Percentiles rank a stretch among this genome's conserved stretches.
These are phyloP conservation scores for Ochromonadaceae sp. DNA, from an alignment of 352 stramenopile genomes.

Conservation along the genomic window DNA sequence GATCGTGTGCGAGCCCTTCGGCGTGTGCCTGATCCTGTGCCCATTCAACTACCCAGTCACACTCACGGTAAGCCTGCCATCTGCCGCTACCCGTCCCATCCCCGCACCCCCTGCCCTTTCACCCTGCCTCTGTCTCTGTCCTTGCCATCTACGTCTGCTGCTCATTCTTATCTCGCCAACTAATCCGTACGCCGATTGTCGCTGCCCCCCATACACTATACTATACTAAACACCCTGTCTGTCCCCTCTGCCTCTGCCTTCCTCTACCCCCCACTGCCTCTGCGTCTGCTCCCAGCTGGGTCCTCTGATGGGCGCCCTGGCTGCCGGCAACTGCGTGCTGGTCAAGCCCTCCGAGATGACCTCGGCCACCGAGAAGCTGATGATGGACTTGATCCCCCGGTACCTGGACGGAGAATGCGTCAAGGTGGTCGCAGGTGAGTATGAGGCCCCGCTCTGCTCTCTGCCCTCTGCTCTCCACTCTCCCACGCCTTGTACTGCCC, in stretches of 20 bases:
- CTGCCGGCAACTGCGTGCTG: slow-evolving; percentile 75
- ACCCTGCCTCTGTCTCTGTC: background rate
- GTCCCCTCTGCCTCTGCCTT: too few relatives aligned
- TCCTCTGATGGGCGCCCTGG: slow-evolving; percentile 59
- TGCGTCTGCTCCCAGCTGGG: slow-evolving; percentile 49
- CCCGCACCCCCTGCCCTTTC: background rate
- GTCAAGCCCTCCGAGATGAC: slow-evolving; percentile 77
- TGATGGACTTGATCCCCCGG: slow-evolving; percentile 36
- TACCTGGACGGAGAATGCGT: slow-evolving; percentile 49
- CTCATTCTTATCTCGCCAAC: background rate
- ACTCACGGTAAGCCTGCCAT: slow-evolving; percentile 51
- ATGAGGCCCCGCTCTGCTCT: too few relatives aligned
- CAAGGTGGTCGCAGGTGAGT: slow-evolving; percentile 56
- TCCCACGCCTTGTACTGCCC: too few relatives aligned
- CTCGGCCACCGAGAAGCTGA: slow-evolving; percentile 40
- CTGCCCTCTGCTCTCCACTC: too few relatives aligned
- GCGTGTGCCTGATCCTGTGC: slow-evolving; percentile 65
- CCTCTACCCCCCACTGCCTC: slow-evolving; percentile 47
- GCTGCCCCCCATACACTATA: background rate
- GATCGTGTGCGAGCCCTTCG: slow-evolving; percentile 29
- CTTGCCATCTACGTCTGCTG: background rate
- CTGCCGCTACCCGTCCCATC: slow-evolving; percentile 41
- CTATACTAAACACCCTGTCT: slow-evolving; percentile 35
- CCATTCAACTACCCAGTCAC: slow-evolving; percentile 80
- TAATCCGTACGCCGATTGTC: too few relatives aligned